A percentile compares a stretch with the other conserved stretches of the same genome.
phyloP scores from a whole-genome alignment of 352 stramenopile genomes.

The Globisporangium ultimum region DNA sequence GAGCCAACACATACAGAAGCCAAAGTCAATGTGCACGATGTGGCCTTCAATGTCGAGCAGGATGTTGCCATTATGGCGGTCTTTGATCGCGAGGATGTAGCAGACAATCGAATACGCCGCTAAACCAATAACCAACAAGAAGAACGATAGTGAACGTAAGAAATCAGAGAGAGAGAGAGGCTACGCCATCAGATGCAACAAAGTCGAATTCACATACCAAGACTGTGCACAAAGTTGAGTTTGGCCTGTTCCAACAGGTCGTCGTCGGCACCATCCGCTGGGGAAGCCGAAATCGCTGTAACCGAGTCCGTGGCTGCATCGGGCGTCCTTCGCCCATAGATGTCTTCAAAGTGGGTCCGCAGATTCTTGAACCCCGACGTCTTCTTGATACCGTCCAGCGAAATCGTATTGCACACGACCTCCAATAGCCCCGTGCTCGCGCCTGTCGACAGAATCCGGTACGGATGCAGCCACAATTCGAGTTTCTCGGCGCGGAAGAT shows the following conservation, averaged over 20 bases:
- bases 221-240: constrained; percentile 81
- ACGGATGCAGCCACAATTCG: constrained; percentile 91
- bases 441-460: constrained; percentile 95
- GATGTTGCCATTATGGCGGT: constrained; percentile 99
- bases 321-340: constrained; percentile 70
- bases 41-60: constrained; percentile 97
- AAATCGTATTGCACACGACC: constrained; percentile 94
- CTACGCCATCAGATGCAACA: not conserved
- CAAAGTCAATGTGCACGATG: constrained; percentile 99
- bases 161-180: constrained; percentile 45
- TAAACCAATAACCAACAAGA: constrained; percentile 64
- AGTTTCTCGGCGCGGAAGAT: constrained; percentile 92
- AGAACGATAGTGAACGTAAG: constrained; percentile 38
- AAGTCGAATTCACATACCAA: constrained; percentile 48
- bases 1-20: constrained; percentile 83
- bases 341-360: constrained; percentile 90
- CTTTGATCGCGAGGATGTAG: constrained; percentile 98
- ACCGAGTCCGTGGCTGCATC: constrained; percentile 36
- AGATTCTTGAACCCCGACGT: constrained; percentile 82
- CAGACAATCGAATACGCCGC: constrained; percentile 93
- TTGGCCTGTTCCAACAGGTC: constrained; percentile 62
- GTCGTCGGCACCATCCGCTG: constrained; percentile 8
- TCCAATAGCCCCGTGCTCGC: constrained; percentile 94
- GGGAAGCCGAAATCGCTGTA: constrained; percentile 13
- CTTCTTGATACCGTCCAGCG: constrained; percentile 96